Evolutionary conservation across 306 rosid genomes (phyloP).

Genomic region (Oemleria cerasiformis): DNA sequence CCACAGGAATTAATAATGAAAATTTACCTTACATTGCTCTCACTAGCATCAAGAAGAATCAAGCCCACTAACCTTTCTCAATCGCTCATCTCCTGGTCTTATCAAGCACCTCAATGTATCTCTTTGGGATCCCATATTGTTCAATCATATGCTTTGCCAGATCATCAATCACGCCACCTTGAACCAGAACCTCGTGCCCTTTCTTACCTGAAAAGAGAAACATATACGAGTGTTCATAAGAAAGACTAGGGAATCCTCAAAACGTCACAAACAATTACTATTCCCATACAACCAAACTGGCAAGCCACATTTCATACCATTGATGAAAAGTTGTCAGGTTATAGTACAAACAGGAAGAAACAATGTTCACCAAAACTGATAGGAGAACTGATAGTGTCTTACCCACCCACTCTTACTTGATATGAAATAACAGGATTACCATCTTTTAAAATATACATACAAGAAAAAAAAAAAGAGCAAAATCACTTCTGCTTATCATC

Average conservation of each 20-base stretch:
- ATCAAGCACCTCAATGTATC: slow-evolving; percentile 83
- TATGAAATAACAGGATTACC: neutral
- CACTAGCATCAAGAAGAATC: neutral
- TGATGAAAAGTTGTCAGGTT: too few relatives aligned
- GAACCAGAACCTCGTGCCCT: slow-evolving; percentile 82
- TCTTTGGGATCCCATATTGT: slow-evolving; percentile 89
- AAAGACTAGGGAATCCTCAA: neutral
- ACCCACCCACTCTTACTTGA: neutral
- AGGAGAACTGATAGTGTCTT: neutral
- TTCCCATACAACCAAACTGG: neutral
- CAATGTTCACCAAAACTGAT: neutral
- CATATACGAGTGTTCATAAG: neutral
- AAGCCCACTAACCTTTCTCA: neutral
- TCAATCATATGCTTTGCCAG: slow-evolving; percentile 77
- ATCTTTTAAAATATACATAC: neutral
- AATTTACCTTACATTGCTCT: neutral
- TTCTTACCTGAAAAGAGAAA: slow-evolving; percentile 64
- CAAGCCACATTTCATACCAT: neutral
- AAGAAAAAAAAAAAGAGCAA: neutral
- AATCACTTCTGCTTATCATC: neutral
- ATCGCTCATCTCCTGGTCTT: slow-evolving; percentile 62
- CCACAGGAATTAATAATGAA: neutral
- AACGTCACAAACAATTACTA: neutral
- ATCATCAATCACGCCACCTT: slow-evolving; percentile 93
- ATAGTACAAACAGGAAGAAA: neutral